phyloP scores from a whole-genome alignment of 192 early-diverging fungal species.

The Entophlyctis luteolus region DNA sequence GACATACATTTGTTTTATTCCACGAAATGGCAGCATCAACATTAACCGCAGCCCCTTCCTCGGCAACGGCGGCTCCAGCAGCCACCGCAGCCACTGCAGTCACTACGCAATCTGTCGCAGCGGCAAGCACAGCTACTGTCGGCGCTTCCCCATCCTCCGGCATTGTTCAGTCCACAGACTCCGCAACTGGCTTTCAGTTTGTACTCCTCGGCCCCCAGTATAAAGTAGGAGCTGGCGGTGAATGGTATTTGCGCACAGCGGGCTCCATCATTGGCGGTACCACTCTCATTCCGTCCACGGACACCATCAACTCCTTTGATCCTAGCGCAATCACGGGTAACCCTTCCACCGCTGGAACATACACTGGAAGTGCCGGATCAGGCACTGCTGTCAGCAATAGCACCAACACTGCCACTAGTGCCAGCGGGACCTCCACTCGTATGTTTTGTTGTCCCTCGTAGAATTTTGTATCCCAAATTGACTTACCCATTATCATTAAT shows the following conservation, averaged over 20 bases:
- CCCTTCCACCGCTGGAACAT: not conserved
- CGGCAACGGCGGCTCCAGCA: too few species aligned
- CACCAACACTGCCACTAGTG: not conserved
- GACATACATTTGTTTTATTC: too few species aligned
- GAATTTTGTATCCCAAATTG: too few species aligned
- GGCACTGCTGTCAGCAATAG: not conserved
- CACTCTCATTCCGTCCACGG: not conserved
- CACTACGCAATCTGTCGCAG: too few species aligned
- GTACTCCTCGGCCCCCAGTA: conserved; percentile 1
- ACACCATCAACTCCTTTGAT: not conserved
- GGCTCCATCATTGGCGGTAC: not conserved
- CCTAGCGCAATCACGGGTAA: not conserved
- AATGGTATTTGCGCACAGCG: conserved; percentile 9
- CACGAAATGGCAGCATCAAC: too few species aligned
- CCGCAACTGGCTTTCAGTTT: conserved; percentile 12
- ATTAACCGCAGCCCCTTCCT: too few species aligned
- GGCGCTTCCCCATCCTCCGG: too few species aligned
- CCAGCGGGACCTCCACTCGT: not conserved
- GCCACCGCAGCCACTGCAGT: too few species aligned
- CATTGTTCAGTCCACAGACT: too few species aligned
- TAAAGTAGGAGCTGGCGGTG: conserved; percentile 3
- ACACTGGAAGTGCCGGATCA: not conserved
- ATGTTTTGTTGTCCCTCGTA: too few species aligned
- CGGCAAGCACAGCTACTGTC: too few species aligned
- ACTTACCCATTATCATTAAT: too few species aligned